These are phyloP conservation scores for Pseudohalonectria lignicola DNA, from an alignment of 2,329 filamentous ascomycete species.

Conservation along the genomic window DNA sequence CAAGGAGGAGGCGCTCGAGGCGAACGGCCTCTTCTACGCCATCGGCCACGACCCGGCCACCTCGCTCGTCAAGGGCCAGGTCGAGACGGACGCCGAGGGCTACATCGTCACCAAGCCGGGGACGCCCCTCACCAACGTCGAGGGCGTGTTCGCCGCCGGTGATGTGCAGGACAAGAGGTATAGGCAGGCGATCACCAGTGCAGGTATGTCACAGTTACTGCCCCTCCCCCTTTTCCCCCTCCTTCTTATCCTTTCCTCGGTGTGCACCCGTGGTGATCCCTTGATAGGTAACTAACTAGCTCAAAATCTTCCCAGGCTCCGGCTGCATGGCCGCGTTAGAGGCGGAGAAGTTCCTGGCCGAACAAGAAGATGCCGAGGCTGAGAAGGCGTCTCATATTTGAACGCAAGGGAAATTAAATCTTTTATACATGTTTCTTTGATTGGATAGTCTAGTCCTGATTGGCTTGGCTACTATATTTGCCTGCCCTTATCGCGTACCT, in stretches of 20 bases:
- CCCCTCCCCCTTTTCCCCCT: no score
- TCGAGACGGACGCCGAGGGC: constrained; percentile 79
- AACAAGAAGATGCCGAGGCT: constrained; percentile 47
- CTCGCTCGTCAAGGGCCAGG: constrained; percentile 71
- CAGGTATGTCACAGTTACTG: constrained; percentile 48
- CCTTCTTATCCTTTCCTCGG: no score
- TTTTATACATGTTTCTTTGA: no score
- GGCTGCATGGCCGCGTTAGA: constrained; percentile 94
- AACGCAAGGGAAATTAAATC: no score
- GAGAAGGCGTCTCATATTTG: not conserved
- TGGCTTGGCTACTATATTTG: no score
- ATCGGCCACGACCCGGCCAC: constrained; percentile 95
- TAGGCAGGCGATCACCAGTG: constrained; percentile 94
- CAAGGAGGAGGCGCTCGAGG: constrained; percentile 70
- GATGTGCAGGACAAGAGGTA: constrained; percentile 99
- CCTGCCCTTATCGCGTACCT: no score
- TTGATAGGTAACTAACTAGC: constrained; percentile 5
- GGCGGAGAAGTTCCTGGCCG: constrained; percentile 84
- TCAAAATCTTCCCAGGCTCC: constrained; percentile 48
- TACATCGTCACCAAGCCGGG: constrained; percentile 87
- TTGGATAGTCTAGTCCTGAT: no score
- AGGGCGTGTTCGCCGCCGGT: constrained; percentile 91
- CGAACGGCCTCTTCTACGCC: constrained; percentile 93
- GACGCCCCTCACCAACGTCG: constrained; percentile 74
- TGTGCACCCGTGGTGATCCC: not conserved